Conservation (phyloP, 1,284 basidiomycete genomes). For the Thecaphora frezii region DNA sequence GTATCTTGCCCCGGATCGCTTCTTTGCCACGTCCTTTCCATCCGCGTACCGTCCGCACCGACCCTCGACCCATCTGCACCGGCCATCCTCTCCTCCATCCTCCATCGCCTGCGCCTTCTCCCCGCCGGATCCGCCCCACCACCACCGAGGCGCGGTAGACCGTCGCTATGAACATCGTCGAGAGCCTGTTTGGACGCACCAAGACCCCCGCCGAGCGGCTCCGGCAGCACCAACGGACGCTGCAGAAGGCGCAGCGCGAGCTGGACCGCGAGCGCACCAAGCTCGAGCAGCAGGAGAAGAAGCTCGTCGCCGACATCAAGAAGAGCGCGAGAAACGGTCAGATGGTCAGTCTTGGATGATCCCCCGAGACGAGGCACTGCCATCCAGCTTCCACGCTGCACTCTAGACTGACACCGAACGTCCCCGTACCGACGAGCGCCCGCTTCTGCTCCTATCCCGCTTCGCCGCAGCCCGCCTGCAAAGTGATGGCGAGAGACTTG, state of each 20-base stretch:
- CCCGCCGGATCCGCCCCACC: too few species aligned
- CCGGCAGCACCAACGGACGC: slow-evolving; percentile 89
- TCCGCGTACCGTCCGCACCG: too few species aligned
- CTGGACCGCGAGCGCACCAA: slow-evolving; percentile 92
- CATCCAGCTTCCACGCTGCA: neutral
- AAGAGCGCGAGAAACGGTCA: slow-evolving; percentile 93
- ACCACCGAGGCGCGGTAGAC: too few species aligned
- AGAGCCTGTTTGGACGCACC: slow-evolving; percentile 74
- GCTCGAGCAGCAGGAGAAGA: slow-evolving; percentile 78
- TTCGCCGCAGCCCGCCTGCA: slow-evolving; percentile 65
- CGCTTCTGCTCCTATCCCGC: neutral
- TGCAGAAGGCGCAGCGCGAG: slow-evolving; percentile 94
- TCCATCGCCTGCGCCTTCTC: too few species aligned
- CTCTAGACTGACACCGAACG: too few species aligned
- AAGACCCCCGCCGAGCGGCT: slow-evolving; percentile 94
- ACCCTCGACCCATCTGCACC: too few species aligned
- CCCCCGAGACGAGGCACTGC: slow-evolving; percentile 1
- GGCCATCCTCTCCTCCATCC: too few species aligned
- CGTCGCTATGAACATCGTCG: slow-evolving; percentile 37
- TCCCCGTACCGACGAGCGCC: too few species aligned
- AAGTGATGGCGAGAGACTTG: slow-evolving; percentile 98
- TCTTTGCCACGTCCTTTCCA: too few species aligned
- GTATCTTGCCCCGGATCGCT: too few species aligned
- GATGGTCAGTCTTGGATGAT: slow-evolving; percentile 78
- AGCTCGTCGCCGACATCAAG: slow-evolving; percentile 79